Evolutionary conservation across 2,329 filamentous ascomycete genomes (phyloP).

Genomic region (Dactylellina sp.): DNA sequence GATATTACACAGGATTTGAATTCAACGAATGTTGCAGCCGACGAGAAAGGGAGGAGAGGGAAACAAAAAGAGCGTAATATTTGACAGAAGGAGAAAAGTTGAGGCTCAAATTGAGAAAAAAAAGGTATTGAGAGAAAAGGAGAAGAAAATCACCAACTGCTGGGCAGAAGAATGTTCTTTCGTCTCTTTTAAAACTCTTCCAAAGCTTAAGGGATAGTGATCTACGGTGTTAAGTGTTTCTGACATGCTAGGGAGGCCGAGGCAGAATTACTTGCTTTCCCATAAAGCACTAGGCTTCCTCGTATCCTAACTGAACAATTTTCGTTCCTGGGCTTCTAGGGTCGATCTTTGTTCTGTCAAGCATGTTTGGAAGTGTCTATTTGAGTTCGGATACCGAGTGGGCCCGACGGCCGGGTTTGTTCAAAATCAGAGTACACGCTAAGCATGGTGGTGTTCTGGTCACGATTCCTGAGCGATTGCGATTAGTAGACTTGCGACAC

Average conservation of each 20-base stretch:
- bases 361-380: conserved; percentile 12
- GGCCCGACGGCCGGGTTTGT: too few species aligned
- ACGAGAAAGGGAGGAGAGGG: too few species aligned
- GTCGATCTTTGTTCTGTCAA: too few species aligned
- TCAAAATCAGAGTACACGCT: too few species aligned
- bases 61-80: too few species aligned
- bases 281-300: background rate
- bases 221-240: conserved; percentile 17
- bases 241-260: conserved; percentile 22
- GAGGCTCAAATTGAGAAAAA: conserved; percentile 2
- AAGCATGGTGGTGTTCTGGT: background rate
- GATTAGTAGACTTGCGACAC: background rate
- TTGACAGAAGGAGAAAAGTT: background rate
- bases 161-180: background rate
- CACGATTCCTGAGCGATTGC: background rate
- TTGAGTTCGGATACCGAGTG: conserved; percentile 4
- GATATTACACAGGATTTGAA: too few species aligned
- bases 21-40: too few species aligned
- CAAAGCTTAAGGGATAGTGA: conserved; percentile 30
- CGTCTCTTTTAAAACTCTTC: conserved; percentile 27
- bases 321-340: background rate
- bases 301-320: background rate
- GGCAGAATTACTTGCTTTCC: conserved; percentile 22
- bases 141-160: conserved; percentile 11
- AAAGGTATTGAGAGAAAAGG: background rate